Evolutionary conservation across 768 basidiomycete genomes (phyloP), one percentile per base, ranked within the genome.

Genomic region (Lyophyllum shimeji): DNA sequence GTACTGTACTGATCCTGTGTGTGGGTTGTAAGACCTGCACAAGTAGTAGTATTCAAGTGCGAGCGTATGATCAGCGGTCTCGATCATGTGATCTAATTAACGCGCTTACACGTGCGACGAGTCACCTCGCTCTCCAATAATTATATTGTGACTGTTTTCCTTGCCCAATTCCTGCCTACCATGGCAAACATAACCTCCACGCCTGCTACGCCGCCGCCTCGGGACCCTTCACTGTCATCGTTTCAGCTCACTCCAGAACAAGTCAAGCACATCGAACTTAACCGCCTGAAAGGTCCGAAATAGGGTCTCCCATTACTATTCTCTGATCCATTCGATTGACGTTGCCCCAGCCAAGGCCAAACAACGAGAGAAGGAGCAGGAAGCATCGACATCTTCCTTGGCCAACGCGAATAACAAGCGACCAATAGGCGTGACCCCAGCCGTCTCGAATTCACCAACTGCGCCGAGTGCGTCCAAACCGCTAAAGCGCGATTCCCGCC

Each of bases 361-460:
- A 34, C 87, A 91, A 67, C 81, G 87, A 46, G 81, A 85, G 63
- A 78, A 76, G 52, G 89, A 91, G 63, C 76, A 82, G 50, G 76
- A 76, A 42, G 67, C 76, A 0, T 74, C 79, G 1, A 70, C 77
- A 0, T 84, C 84, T 17, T 71, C 64, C 7, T 1, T 40, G 18
- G 4, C 39, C 15, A 94, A 93, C 71, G 63, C 72, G n/a, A 86
- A 92, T 65, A 82, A 82, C 62, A 95, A 95, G 66, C 83, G 93
- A 24, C 85, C 90, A 0, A 69, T 94, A 2, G 74, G 71, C 43
- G 80, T 80, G 24, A 73, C 79, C 2, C 76, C 86, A 40, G 81
- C 82, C n/a, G 72, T 69, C 7, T 84, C 86, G 24, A 80, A 75
- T 12, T 85, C 85, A 17, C 83, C 87, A 1, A 88, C 89, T 3